Evolutionary conservation across 352 stramenopile species (phyloP).

Genomic region (Phytophthora pluvialis): DNA sequence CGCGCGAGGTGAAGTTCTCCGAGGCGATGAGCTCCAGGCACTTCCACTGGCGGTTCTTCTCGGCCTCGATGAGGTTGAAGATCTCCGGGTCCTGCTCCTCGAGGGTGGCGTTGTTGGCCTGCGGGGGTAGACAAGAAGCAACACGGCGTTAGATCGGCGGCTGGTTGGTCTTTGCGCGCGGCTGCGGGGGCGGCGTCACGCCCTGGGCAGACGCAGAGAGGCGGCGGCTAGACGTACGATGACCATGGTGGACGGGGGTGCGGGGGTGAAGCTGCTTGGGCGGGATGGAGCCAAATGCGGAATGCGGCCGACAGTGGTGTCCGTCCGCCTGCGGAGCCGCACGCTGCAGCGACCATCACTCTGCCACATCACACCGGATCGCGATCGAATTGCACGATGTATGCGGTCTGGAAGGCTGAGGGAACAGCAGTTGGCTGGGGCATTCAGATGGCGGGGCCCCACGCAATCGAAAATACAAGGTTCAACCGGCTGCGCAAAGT

Average conservation of each 20-base stretch:
- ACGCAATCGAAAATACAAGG: conserved; percentile 26
- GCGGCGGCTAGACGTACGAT: conserved; percentile 46
- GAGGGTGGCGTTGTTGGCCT: conserved; percentile 82
- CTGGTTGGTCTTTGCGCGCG: neutral
- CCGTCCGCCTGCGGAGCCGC: neutral
- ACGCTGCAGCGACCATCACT: conserved; percentile 34
- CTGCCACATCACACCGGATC: conserved; percentile 16
- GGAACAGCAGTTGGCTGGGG: neutral
- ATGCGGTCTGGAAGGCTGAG: conserved; percentile 10
- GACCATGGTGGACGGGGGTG: conserved; percentile 45
- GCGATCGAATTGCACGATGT: conserved; percentile 19
- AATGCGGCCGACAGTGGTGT: conserved; percentile 27
- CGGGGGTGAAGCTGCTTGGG: conserved; percentile 19
- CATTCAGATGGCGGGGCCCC: neutral
- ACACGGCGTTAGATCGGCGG: neutral
- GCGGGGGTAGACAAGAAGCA: conserved; percentile 8
- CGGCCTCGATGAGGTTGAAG: conserved; percentile 98
- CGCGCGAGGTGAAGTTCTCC: conserved; percentile 99
- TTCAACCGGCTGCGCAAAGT: conserved; percentile 26
- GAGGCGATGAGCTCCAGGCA: conserved; percentile 99
- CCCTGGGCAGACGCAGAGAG: neutral
- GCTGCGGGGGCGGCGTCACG: neutral
- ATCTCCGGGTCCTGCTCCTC: conserved; percentile 97
- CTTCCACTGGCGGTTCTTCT: conserved; percentile 98
- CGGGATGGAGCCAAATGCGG: conserved; percentile 37